Base-by-base conservation (phyloP, 2,329 filamentous ascomycete genomes). In the Claviceps pazoutovae region DNA sequence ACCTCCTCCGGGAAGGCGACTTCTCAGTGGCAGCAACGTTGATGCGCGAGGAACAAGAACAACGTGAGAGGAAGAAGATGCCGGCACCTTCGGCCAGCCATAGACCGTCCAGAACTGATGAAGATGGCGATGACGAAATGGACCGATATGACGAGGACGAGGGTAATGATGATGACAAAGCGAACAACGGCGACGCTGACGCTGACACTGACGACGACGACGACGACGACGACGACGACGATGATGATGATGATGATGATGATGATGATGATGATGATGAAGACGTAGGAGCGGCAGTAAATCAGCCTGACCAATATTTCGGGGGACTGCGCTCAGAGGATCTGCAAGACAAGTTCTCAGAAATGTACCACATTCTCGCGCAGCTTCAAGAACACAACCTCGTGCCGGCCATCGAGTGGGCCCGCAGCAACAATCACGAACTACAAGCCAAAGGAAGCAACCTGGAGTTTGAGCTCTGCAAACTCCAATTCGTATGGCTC, bases 401-500 rank as follows among this genome's bases (percentile, higher is more conserved):
- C 1, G 67, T 78, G 0, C 88, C 89, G 0, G 93, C 93, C 1
- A 97, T 98, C 23, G 71, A 79, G 51, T 98, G 93, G 93, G 88
- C 93, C 0, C 74, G 82, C 39, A 64, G 75, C 26, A 84, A 96
- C 61, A 83, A 82, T 53, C 66, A 69, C 5, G 74, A 82, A 26
- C 75, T 98, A 2, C 88, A 95, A 61, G 76, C 79, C 4, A 79
- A 88, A 47, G 91, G 90, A 3, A 95, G 88, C 61, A 95, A 95
- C 59, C 78, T 98, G 2, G 91, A 97, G 64, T 98, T 97, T 57
- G 91, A 98, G 62, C 80, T 98, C 2, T 88, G 84, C 68, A 86
- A 88, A 57, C 74, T 97, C 17, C 88, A 95, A 59, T 98, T 87
- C 60, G 78, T 97, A 37, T 91, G 87, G 78, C 76, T 96, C 1